Conservation (phyloP, 2,329 filamentous ascomycete genomes). For the Mycocentrospora acerina region DNA sequence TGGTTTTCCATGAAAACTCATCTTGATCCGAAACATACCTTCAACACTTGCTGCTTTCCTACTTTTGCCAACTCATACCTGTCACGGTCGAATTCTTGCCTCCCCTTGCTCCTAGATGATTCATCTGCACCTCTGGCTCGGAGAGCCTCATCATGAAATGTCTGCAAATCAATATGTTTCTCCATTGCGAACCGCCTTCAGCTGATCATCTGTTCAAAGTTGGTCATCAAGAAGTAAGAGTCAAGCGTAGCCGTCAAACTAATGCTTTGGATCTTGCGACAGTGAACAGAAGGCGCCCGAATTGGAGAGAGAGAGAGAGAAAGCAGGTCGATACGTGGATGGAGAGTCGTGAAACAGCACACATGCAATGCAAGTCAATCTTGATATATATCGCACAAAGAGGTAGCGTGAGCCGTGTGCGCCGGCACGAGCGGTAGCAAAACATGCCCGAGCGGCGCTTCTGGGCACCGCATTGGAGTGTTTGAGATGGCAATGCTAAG, state of each 20-base stretch:
- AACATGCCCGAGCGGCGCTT: constrained; percentile 17
- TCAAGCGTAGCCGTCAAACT: constrained; percentile 5
- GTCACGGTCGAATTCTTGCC: constrained; percentile 32
- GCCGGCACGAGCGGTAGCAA: constrained; percentile 26
- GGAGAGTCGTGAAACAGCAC: constrained; percentile 29
- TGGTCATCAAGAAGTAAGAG: background rate
- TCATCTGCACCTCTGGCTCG: constrained; percentile 23
- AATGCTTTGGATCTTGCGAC: constrained; percentile 5
- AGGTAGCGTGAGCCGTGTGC: constrained; percentile 37
- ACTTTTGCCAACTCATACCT: constrained; percentile 38
- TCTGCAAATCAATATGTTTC: constrained; percentile 32
- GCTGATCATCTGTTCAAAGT: background rate
- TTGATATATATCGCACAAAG: constrained; percentile 31
- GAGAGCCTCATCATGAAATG: constrained; percentile 26
- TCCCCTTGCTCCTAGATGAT: constrained; percentile 26
- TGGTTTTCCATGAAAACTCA: background rate
- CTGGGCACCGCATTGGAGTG: constrained; percentile 21
- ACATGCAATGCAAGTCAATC: constrained; percentile 40
- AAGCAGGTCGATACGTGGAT: constrained; percentile 18
- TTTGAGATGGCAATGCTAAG: constrained; percentile 16
- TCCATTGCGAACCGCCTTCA: constrained; percentile 22
- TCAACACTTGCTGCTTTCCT: constrained; percentile 40
- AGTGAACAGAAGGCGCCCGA: constrained; percentile 15
- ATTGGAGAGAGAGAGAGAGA: constrained; percentile 22
- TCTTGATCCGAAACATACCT: constrained; percentile 20